Evolutionary conservation across 2,329 filamentous ascomycete genomes (phyloP), one percentile per base, ranked within the genome.

Genomic region (Coniochaeta pulveracea): DNA sequence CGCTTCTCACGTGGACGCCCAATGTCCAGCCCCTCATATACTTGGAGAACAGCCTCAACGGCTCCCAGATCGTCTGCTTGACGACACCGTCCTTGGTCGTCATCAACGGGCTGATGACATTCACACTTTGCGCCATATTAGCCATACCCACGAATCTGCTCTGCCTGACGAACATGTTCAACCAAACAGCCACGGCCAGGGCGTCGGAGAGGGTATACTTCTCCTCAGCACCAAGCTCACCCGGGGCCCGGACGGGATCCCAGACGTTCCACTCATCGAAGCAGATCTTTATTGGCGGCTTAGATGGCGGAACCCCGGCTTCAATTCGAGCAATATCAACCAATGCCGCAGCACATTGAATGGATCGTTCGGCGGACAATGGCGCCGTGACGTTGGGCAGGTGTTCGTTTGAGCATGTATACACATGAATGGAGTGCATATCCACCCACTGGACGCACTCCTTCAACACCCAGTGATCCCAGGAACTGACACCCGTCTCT

Each of bases 261-360:
- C 81, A 88, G 7, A 86, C 80, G 51, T 86, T 88, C 82, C 82
- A 86, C 55, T 86, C 81, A 50, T 88, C 82, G 49, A 86, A 86
- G 62, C 81, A 86, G 50, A 88, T 84, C 33, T 68, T 79, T 29
- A 74, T 78, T 4, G 69, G 61, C 4, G 71, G 69, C n/a, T 77
- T 69, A 0, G 62, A 59, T 0, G 66, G 57, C 0, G 77, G 67
- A 0, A 80, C 66, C 25, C 61, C 57, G 52, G 80, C 79, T 51
- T 84, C 76, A 47, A 84, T 76, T 21, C 77, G 66, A 0, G 81
- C 81, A 2, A 86, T 69, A 49, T 86, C 80, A 43, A 85, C 84
- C 3, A 85, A 60, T 1, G 66, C 61, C 3, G 71, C 71, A 3
- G 78, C 67, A 42, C 84, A 77, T 49, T 84, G 67, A 43, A 86